These are phyloP conservation scores for Fusarium sp. DNA, from an alignment of 2,329 filamentous ascomycete genomes.

Conservation along the genomic window DNA sequence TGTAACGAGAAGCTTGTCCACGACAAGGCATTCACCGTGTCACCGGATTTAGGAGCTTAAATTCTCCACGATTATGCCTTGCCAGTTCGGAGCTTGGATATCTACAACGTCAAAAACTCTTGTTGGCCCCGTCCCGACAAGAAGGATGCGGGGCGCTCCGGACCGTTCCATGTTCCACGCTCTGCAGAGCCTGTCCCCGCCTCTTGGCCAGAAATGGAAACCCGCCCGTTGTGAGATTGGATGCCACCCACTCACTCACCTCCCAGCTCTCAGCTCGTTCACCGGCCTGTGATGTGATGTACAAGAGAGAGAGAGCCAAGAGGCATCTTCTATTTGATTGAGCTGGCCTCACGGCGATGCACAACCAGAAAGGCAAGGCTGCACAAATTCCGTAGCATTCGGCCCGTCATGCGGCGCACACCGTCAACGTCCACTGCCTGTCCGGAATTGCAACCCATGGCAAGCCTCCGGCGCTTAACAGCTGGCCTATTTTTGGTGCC, in stretches of 20 bases:
- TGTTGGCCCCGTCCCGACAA: constrained; percentile 3
- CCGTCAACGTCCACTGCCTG: constrained; percentile 14
- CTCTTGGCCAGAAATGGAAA: constrained; percentile 37
- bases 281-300: constrained; percentile 14
- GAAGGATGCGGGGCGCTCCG: constrained; percentile 26
- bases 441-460: constrained; percentile 24
- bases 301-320: not conserved
- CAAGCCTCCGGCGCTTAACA: constrained; percentile 29
- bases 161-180: constrained; percentile 26
- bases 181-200: constrained; percentile 24
- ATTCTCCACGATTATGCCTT: constrained; percentile 15
- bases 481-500: constrained; percentile 31
- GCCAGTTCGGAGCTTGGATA: not conserved
- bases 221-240: not conserved
- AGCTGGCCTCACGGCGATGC: not conserved
- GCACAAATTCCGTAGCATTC: constrained; percentile 20
- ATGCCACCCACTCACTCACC: not conserved
- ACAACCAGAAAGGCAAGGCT: not conserved
- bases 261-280: not conserved
- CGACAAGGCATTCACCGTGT: constrained; percentile 22
- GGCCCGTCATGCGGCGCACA: constrained; percentile 29
- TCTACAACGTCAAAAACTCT: not conserved
- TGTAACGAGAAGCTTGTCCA: constrained; percentile 22
- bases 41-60: not conserved
- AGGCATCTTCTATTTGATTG: not conserved